Base-by-base conservation (phyloP, 352 stramenopile species). In the Poterioochromonas sp. region DNA sequence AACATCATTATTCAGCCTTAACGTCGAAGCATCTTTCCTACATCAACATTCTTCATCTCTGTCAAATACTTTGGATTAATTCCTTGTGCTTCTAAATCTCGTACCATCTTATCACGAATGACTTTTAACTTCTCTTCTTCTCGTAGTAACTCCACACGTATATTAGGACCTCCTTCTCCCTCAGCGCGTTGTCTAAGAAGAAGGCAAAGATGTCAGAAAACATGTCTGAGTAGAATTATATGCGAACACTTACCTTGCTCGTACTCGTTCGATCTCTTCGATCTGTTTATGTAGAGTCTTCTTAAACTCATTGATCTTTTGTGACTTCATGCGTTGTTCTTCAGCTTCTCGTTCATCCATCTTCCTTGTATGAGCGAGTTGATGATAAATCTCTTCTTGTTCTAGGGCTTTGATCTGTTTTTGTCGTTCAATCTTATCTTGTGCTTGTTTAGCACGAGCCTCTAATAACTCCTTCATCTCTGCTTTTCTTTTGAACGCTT, bases 11-110 rank as follows among this genome's bases (percentile, higher is more conserved):
- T n/a, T n/a, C n/a, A 15, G 15, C 47, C 47, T 74, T 76, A 76
- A 32, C 69, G 69, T 40, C 32, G 12, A 12, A 78, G 34, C 1
- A 78, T 78, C 32, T 78, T 78, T 1, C 47, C 47, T 26, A 97
- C 94, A 84, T 96, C 91, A 58, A 95, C 82, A 8, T 85, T 88
- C 68, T 91, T 91, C 87, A 96, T 95, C 84, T 97, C 92, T 11
- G 86, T 88, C 43, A 95, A 85, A 80, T 97, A 97, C 29, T 90
- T 83, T 39, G 91, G 88, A 77, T 95, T 93, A 78, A 95, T 89
- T 39, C 91, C 91, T 60, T 90, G 88, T 71, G 87, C 78, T 62
- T 90, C 88, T 41, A 97, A 87, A 64, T 94, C 88, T 0, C 86
- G 77, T 5, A 96, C 88, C 81, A 95, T 90, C 81, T 93, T 88